Evolutionary conservation across 192 early-diverging fungal genomes (phyloP).

Genomic region (Coemansia sp.): DNA sequence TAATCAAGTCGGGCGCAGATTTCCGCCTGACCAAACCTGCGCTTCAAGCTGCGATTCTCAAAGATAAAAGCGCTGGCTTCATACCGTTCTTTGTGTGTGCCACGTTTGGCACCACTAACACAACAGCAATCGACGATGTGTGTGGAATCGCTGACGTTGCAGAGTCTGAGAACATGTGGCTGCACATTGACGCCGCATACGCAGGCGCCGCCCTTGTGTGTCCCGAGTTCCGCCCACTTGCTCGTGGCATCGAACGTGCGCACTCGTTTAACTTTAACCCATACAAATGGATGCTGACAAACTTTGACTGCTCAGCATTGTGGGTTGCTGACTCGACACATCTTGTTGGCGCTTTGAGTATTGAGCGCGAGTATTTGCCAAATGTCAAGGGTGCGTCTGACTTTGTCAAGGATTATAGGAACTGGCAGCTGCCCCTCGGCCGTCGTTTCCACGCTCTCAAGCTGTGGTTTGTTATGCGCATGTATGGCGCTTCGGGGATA

Average conservation of each 20-base stretch:
- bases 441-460: conserved; percentile 65
- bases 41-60: conserved; percentile 44
- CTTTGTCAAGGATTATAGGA: conserved; percentile 55
- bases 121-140: conserved; percentile 58
- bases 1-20: conserved; percentile 40
- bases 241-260: conserved; percentile 52
- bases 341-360: conserved; percentile 55
- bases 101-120: conserved; percentile 66
- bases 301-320: conserved; percentile 66
- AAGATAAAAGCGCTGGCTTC: conserved; percentile 55
- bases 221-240: conserved; percentile 57
- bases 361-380: conserved; percentile 57
- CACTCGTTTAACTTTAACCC: conserved; percentile 65
- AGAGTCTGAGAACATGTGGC: conserved; percentile 54
- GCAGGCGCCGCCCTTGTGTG: conserved; percentile 61
- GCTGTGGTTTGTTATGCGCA: conserved; percentile 64
- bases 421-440: conserved; percentile 63
- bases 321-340: conserved; percentile 57
- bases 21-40: conserved; percentile 44
- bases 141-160: conserved; percentile 55
- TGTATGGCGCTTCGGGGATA: conserved; percentile 58
- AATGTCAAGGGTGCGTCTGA: conserved; percentile 31
- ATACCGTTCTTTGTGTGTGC: conserved; percentile 65
- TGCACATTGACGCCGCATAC: conserved; percentile 68
- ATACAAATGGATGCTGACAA: conserved; percentile 66